Percentiles rank a stretch among this genome's conserved stretches.
Evolutionary conservation across 139 green algal genomes (phyloP).

Genomic region (Chlamydomonas sp.): DNA sequence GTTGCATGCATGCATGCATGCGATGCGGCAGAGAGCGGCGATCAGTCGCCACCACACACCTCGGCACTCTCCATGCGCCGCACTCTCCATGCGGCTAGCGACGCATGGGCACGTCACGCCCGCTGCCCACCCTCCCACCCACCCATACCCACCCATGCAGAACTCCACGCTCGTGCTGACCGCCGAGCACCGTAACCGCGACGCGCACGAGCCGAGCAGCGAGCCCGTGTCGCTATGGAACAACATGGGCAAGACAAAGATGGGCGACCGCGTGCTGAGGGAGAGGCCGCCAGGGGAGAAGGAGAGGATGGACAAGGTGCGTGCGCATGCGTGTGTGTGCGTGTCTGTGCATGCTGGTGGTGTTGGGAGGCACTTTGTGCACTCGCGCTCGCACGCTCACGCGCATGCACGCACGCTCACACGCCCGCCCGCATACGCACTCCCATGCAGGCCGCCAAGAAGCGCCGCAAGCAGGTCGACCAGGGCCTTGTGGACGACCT

Average conservation of each 20-base stretch:
- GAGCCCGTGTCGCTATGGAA: constrained; percentile 82
- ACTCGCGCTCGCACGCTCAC: neutral
- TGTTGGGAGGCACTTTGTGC: neutral
- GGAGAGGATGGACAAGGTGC: constrained; percentile 44
- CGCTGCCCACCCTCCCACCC: neutral
- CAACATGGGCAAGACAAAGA: constrained; percentile 68
- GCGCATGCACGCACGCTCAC: neutral
- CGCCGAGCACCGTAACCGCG: constrained; percentile 71
- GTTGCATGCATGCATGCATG: neutral
- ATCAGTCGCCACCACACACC: neutral
- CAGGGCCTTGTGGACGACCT: no score
- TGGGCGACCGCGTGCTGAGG: constrained; percentile 72
- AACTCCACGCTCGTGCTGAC: constrained; percentile 97
- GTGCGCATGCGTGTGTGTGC: no score
- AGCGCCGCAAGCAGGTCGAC: no score
- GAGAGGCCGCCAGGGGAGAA: constrained; percentile 44
- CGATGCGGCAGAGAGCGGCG: neutral
- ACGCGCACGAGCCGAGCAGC: constrained; percentile 78
- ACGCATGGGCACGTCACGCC: no score
- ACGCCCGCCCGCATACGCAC: neutral
- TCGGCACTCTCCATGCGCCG: neutral
- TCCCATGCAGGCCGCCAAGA: neutral
- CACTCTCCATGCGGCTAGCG: neutral
- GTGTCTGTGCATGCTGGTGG: no score
- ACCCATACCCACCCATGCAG: constrained; percentile 30